Conservation (phyloP, 1,284 basidiomycete species). For the Exobasidium rhododendri region DNA sequence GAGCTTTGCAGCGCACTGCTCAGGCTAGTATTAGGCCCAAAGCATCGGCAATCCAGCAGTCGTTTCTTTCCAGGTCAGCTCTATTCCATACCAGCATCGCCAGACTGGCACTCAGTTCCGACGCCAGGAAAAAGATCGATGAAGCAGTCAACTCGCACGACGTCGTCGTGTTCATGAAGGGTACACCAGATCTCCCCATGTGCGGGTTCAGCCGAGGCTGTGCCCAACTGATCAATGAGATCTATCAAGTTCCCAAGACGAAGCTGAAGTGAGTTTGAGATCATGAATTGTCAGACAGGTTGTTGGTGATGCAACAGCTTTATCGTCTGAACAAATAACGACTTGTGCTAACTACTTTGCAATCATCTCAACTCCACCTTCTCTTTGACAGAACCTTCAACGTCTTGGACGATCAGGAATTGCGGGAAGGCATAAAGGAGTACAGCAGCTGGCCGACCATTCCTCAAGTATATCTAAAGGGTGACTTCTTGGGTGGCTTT, state of each 20-base stretch:
- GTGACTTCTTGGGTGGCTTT: slow-evolving; percentile 94
- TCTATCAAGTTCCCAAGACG: slow-evolving; percentile 71
- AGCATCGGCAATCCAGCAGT: not conserved
- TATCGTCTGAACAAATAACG: not conserved
- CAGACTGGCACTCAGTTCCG: slow-evolving; percentile 51
- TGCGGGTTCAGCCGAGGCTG: slow-evolving; percentile 91
- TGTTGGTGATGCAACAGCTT: not conserved
- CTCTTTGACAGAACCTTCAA: slow-evolving; percentile 66
- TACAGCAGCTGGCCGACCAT: slow-evolving; percentile 96
- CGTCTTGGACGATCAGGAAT: slow-evolving; percentile 79
- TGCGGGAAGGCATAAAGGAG: slow-evolving; percentile 84
- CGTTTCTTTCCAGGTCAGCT: not conserved
- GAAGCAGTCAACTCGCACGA: slow-evolving; percentile 65
- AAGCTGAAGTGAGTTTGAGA: slow-evolving; percentile 24
- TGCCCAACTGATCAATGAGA: slow-evolving; percentile 75
- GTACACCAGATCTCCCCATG: slow-evolving; percentile 68
- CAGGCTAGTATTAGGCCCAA: no score
- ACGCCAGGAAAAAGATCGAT: slow-evolving; percentile 59
- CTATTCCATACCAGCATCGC: slow-evolving; percentile 11
- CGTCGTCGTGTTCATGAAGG: slow-evolving; percentile 92
- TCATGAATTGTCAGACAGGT: not conserved
- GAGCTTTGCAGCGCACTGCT: not conserved
- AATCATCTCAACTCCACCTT: no score
- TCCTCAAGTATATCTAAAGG: slow-evolving; percentile 89
- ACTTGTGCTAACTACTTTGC: not conserved